These are phyloP conservation scores for Suhomyces sp. DNA, from an alignment of 805 yeast species.

Conservation along the genomic window DNA sequence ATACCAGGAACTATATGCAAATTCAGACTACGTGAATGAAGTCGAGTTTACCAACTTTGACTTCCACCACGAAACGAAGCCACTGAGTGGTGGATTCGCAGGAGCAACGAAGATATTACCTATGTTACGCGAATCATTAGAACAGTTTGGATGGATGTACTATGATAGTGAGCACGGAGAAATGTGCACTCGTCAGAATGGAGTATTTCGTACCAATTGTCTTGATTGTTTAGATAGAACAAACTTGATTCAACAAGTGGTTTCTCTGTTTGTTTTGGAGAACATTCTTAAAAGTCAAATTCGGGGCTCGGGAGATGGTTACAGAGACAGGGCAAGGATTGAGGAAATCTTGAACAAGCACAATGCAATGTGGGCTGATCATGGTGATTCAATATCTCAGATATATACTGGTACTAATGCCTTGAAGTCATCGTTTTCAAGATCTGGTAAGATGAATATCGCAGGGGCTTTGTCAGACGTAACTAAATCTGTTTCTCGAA, in stretches of 20 bases:
- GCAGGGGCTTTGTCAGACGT: slow-evolving; percentile 98
- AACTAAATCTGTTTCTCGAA: slow-evolving; percentile 89
- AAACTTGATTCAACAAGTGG: slow-evolving; percentile 80
- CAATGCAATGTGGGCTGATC: slow-evolving; percentile 55
- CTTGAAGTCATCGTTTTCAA: slow-evolving; percentile 85
- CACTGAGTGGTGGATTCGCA: slow-evolving; percentile 72
- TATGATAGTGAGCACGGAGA: slow-evolving; percentile 57
- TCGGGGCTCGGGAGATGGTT: slow-evolving; percentile 19
- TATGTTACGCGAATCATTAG: slow-evolving; percentile 59
- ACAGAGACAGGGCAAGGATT: slow-evolving; percentile 18
- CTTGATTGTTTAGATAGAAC: slow-evolving; percentile 94
- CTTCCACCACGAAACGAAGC: slow-evolving; percentile 89
- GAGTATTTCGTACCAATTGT: slow-evolving; percentile 91
- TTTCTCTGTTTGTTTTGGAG: slow-evolving; percentile 70
- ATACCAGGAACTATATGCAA: slow-evolving; percentile 55
- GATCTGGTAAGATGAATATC: slow-evolving; percentile 93
- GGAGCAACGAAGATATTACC: slow-evolving; percentile 73
- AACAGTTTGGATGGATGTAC: slow-evolving; percentile 79
- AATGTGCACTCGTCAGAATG: slow-evolving; percentile 73
- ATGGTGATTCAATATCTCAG: slow-evolving; percentile 63
- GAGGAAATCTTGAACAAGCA: slow-evolving; percentile 48
- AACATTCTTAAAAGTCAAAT: slow-evolving; percentile 24
- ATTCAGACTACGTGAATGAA: slow-evolving; percentile 23
- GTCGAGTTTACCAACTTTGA: slow-evolving; percentile 76
- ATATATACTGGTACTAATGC: slow-evolving; percentile 75